phyloP scores from a whole-genome alignment of 371 early-diverging fungal species.

The Parasitella parasitica region DNA sequence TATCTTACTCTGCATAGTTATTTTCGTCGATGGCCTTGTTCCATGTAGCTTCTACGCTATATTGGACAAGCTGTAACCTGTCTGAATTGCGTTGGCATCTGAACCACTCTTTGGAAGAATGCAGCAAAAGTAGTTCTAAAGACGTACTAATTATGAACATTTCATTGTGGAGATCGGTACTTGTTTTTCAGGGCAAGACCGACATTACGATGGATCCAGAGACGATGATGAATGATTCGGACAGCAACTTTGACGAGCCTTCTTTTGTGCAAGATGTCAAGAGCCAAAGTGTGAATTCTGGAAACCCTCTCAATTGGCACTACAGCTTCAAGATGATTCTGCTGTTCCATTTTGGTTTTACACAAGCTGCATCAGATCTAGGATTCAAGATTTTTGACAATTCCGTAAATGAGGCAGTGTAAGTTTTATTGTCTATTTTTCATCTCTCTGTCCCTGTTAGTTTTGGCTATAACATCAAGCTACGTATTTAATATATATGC shows the following conservation, averaged over 20 bases:
- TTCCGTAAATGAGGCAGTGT: constrained; percentile 29
- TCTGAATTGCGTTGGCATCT: constrained; percentile 35
- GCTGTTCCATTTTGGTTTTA: constrained; percentile 44
- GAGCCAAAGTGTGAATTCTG: constrained; percentile 29
- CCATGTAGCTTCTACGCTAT: constrained; percentile 30
- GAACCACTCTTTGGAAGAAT: constrained; percentile 37
- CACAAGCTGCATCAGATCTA: constrained; percentile 33
- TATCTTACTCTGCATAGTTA: constrained; percentile 12
- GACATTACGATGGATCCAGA: constrained; percentile 22
- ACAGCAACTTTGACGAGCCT: constrained; percentile 29
- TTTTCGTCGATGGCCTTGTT: constrained; percentile 42
- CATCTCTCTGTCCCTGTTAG: neutral
- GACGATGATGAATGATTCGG: constrained; percentile 30
- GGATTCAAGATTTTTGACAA: constrained; percentile 38
- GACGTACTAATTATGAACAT: constrained; percentile 31
- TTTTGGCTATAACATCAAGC: too few species aligned
- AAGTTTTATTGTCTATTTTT: neutral
- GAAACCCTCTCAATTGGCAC: constrained; percentile 43
- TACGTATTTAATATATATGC: too few species aligned
- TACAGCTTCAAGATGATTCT: constrained; percentile 42
- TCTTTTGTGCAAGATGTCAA: constrained; percentile 31
- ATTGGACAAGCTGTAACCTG: constrained; percentile 37
- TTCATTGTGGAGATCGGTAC: constrained; percentile 32
- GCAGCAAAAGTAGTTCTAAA: constrained; percentile 25
- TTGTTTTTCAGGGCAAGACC: constrained; percentile 45